These are phyloP conservation scores for Acanthamoeba triangularis DNA, from an alignment of 208 protist species.

Conservation along the genomic window DNA sequence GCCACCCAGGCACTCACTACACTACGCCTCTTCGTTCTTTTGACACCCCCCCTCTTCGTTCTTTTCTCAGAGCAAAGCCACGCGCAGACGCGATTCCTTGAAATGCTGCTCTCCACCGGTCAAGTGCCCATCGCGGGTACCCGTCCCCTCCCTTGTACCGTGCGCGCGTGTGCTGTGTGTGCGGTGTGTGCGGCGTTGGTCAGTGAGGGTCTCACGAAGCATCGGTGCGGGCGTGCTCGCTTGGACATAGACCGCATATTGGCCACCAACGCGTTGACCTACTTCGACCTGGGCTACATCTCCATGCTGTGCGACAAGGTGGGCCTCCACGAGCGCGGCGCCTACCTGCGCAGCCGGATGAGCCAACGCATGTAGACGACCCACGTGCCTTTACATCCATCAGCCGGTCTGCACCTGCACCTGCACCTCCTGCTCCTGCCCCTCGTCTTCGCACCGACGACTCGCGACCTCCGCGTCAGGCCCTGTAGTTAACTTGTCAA, in stretches of 20 bases:
- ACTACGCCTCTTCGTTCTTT: not conserved
- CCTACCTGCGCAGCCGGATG: constrained; percentile 40
- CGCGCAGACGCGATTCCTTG: constrained; percentile 64
- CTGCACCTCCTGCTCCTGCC: too few species aligned
- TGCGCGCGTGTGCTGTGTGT: not conserved
- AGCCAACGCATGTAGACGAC: constrained; percentile 29
- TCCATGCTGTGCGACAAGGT: constrained; percentile 66
- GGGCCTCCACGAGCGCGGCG: constrained; percentile 29
- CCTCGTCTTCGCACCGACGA: too few species aligned
- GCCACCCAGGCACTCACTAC: not conserved
- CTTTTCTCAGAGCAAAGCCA: not conserved
- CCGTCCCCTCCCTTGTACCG: not conserved
- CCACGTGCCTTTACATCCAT: not conserved
- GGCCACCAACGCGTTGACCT: constrained; percentile 30
- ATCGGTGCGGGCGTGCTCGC: not conserved
- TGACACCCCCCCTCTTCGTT: too few species aligned
- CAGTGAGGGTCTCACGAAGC: not conserved
- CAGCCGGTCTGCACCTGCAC: not conserved
- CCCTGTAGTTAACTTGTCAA: too few species aligned
- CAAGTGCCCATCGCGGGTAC: constrained; percentile 31
- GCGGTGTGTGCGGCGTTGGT: not conserved
- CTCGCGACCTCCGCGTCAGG: too few species aligned
- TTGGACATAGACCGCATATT: not conserved
- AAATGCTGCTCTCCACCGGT: constrained; percentile 57
- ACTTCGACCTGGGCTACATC: constrained; percentile 53